A percentile compares a stretch with the other conserved stretches of the same genome.
Evolutionary conservation across 768 basidiomycete genomes (phyloP).

Genomic region (Nidularia sp.): DNA sequence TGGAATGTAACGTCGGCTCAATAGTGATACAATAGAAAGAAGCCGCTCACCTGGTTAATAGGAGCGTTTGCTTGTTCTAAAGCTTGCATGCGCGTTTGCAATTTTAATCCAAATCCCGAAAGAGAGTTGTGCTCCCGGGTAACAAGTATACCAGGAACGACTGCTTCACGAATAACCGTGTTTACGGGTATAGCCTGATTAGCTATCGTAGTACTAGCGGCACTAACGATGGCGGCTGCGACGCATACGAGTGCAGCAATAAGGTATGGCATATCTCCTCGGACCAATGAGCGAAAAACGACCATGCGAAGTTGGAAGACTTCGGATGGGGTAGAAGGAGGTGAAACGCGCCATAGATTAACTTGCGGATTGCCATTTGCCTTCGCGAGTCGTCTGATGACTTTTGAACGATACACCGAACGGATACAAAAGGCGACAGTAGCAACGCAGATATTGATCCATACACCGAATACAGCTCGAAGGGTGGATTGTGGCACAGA

Average conservation of each 20-base stretch:
- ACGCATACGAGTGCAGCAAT: conserved; percentile 8
- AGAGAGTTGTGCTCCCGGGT: conserved; percentile 1
- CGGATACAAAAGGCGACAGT: conserved; percentile 7
- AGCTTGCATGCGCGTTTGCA: conserved; percentile 3
- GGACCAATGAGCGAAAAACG: not conserved
- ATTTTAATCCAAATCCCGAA: not conserved
- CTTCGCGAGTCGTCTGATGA: conserved; percentile 1
- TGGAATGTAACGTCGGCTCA: not conserved
- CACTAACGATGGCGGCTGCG: conserved; percentile 2
- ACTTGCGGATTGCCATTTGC: not conserved
- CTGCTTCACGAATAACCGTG: conserved; percentile 1
- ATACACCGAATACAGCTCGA: conserved; percentile 12
- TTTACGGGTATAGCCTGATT: conserved; percentile 8
- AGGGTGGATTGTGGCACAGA: conserved; percentile 6
- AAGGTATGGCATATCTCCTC: conserved; percentile 3
- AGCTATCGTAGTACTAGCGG: conserved; percentile 9
- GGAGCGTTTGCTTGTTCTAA: conserved; percentile 8
- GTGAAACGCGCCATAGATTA: conserved; percentile 10
- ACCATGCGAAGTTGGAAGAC: conserved; percentile 2
- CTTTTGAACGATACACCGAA: conserved; percentile 6
- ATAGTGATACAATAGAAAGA: not conserved
- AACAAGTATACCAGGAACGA: conserved; percentile 5
- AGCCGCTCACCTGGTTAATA: not conserved
- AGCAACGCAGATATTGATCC: conserved; percentile 7
- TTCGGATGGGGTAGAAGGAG: conserved; percentile 4